Evolutionary conservation across 257 asterid species (phyloP), one percentile per base, ranked within the genome.

Genomic region (Solanum commersonii): DNA sequence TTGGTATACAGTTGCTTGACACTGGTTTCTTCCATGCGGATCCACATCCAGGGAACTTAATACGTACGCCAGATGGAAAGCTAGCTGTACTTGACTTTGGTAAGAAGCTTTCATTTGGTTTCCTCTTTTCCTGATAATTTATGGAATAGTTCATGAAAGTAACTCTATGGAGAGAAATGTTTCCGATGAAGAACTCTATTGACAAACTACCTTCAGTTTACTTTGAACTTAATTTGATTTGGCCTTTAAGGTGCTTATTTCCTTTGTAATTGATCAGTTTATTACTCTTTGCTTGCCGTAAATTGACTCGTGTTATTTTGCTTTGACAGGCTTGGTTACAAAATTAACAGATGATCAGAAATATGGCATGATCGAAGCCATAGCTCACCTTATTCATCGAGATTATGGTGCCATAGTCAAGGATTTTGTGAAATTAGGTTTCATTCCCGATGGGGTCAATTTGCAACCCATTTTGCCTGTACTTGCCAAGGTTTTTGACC

Each of bases 1-100:
- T 87, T 86, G 88, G 40, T 92, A 88, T 87, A 37, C 97, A 97
- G 99, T 95, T 97, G 90, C 99, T 97, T 90, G 99, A 96, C 89
- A 97, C 99, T 22, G 99, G 99, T 87, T 95, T 97, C 91, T 97
- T 97, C 93, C 99, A 97, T 93, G 99, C 99, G 87, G 99, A 97
- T 94, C 99, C 99, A 87, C 99, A 97, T 91, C 99, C 99, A 1
- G 99, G 99, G 89, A 97, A 97, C 89, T 91, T 97, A 78, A 94
- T 97, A 84, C 98, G 99, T 49, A 97, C 99, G 52, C 98, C 98
- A 89, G 99, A 97, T 86, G 99, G 99, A 92, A 97, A 97, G 92
- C 92, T 97, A 89, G 98, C 98, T 70, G 92, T 97, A 89, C 95
- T 97, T 59, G 99, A 97, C 93, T 97, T 97, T 89, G 99, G 99